A percentile compares a stretch with the other conserved stretches of the same genome.
These are phyloP conservation scores for Diaporthe vaccinii DNA, from an alignment of 2,329 filamentous ascomycete species.

Conservation along the genomic window DNA sequence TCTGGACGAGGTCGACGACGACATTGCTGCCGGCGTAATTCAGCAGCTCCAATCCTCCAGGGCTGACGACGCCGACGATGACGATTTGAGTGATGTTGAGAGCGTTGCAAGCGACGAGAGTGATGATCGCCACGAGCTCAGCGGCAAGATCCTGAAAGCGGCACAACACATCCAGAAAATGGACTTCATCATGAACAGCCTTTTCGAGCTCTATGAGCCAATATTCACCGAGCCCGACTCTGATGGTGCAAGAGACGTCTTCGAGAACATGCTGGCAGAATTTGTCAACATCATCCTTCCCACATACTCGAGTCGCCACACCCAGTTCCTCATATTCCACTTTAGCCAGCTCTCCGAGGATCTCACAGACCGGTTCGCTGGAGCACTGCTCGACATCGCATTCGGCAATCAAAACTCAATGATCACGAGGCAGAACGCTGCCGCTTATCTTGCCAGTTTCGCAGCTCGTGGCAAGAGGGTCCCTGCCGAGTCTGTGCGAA, in stretches of 20 bases:
- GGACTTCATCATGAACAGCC: constrained; percentile 87
- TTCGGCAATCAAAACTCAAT: constrained; percentile 79
- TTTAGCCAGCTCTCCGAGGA: constrained; percentile 86
- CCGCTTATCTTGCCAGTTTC: constrained; percentile 94
- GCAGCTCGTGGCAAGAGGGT: constrained; percentile 91
- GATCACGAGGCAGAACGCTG: constrained; percentile 84
- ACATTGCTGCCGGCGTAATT: constrained; percentile 81
- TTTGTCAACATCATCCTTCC: constrained; percentile 91
- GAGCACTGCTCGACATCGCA: constrained; percentile 79
- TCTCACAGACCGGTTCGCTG: constrained; percentile 86
- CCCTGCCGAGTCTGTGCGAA: constrained; percentile 80
- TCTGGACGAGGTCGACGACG: constrained; percentile 92
- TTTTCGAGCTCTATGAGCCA: constrained; percentile 86
- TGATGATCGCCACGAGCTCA: constrained; percentile 71
- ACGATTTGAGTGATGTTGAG: constrained; percentile 75
- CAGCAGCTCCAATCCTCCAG: constrained; percentile 58
- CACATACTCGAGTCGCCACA: constrained; percentile 70
- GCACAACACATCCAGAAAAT: constrained; percentile 91
- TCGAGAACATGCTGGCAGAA: constrained; percentile 85
- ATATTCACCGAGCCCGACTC: constrained; percentile 78
- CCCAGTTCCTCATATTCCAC: constrained; percentile 87
- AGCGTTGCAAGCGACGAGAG: constrained; percentile 79
- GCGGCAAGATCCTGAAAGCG: constrained; percentile 76
- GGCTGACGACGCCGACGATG: constrained; percentile 62
- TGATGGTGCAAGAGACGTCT: constrained; percentile 77